phyloP scores from a whole-genome alignment of 768 basidiomycete species.

The Suillus paluster region DNA sequence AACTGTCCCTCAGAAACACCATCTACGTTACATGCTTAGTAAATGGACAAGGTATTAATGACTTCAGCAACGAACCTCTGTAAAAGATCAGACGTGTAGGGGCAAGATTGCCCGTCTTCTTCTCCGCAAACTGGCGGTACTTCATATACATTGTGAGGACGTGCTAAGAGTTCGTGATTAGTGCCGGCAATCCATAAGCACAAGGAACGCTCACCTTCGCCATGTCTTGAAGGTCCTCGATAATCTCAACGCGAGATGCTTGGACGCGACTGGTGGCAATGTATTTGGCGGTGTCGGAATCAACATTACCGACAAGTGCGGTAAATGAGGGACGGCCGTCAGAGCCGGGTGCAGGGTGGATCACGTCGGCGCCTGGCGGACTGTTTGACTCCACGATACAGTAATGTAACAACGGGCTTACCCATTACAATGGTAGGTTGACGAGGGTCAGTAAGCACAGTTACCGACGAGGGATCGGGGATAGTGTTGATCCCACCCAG shows the following conservation, averaged over 20 bases:
- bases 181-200: conserved; percentile 1
- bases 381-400: background rate
- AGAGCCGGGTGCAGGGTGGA: conserved; percentile 81
- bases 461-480: conserved; percentile 69
- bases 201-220: conserved; percentile 44
- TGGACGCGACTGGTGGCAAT: conserved; percentile 65
- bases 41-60: background rate
- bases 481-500: conserved; percentile 83
- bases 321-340: conserved; percentile 84
- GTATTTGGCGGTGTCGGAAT: conserved; percentile 77
- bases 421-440: conserved; percentile 85
- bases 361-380: conserved; percentile 73
- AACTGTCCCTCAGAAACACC: conserved; percentile 65
- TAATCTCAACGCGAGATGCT: conserved; percentile 73
- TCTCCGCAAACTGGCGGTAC: conserved; percentile 62
- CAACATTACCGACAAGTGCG: conserved; percentile 79
- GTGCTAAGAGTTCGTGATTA: conserved; percentile 42
- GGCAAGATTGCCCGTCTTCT: conserved; percentile 41
- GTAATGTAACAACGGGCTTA: conserved; percentile 27
- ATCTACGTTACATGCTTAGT: conserved; percentile 34
- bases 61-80: conserved; percentile 50
- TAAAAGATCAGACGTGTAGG: conserved; percentile 80
- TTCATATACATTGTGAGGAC: conserved; percentile 59
- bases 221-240: conserved; percentile 72
- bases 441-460: conserved; percentile 66